Base-by-base conservation (phyloP, 176 grass and related monocot species). In the Oropetium thomaeum region DNA sequence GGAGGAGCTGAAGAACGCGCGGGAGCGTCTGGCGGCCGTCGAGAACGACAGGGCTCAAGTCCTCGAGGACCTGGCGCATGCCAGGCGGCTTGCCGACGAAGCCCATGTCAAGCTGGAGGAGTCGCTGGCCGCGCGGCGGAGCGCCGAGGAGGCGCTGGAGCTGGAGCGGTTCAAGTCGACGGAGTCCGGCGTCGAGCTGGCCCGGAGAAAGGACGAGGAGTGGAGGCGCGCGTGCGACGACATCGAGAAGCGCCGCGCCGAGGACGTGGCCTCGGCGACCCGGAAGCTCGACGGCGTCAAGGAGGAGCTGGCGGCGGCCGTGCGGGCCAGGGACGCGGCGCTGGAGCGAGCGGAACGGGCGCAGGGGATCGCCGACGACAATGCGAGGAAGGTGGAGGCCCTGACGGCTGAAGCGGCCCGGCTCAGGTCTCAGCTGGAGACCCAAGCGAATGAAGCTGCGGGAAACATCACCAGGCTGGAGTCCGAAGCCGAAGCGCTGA, bases 111-210 rank as follows among this genome's bases (percentile, higher is more conserved):
- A 81, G 57, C 78, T 91, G 7, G 85, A 97, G 76, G 85, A 83
- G 16, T 87, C 88, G 30, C 60, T 91, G 19, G 75, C 49, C 5
- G 61, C 78, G 32, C 88, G 71, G 77, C 86, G 67, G 78, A 22
- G 31, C 14, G 94, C 88, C 4, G 90, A 98, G 71, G 95, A 93
- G 67, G 86, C 78, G 5, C 61, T 83, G 33, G 90, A 93, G 67
- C 81, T 93, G 2, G 90, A 97, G 54, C 75, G 82, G 67, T 93
- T 98, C 81, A 80, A 88, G 58, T 75, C 79, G 4, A 79, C 87
- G 47, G 95, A 98, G 53, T 45, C 79, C 5, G 64, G 43, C 71
- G 82, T 92, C 32, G 91, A 93, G 9, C 43, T 62, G 12, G 53
- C 77, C 0, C 86, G 77, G 13, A 72, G 47, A 15, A 87, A 80